A percentile compares a stretch with the other conserved stretches of the same genome.
These are phyloP conservation scores for Aureobasidium uvarum DNA, from an alignment of 2,329 filamentous ascomycete genomes.

Conservation along the genomic window DNA sequence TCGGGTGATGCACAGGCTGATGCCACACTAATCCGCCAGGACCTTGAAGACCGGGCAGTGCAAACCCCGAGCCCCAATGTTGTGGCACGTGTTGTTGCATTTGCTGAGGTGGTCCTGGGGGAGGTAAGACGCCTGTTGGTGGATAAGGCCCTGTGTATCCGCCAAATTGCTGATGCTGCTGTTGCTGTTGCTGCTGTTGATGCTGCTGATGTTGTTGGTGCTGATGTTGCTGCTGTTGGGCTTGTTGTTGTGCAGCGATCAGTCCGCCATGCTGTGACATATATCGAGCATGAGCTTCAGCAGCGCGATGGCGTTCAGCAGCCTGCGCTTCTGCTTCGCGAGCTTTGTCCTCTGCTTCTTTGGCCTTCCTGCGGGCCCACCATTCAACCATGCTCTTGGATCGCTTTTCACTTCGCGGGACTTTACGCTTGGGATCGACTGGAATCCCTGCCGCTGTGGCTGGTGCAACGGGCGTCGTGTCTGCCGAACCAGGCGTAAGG, in stretches of 20 bases:
- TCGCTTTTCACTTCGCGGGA: constrained; percentile 46
- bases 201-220: constrained; percentile 17
- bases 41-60: not conserved
- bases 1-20: constrained; percentile 1
- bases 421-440: constrained; percentile 20
- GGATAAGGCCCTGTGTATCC: constrained; percentile 19
- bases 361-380: constrained; percentile 47
- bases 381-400: constrained; percentile 48
- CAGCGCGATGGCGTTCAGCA: constrained; percentile 20
- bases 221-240: constrained; percentile 15
- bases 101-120: constrained; percentile 8
- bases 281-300: constrained; percentile 17
- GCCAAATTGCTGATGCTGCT: constrained; percentile 17
- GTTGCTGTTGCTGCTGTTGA: not conserved
- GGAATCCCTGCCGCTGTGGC: not conserved
- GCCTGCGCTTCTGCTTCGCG: constrained; percentile 14
- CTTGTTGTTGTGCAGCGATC: constrained; percentile 25
- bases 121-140: constrained; percentile 10
- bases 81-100: constrained; percentile 14
- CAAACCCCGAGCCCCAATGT: constrained; percentile 2
- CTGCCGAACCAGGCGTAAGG: constrained; percentile 2
- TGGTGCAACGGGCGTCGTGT: not conserved
- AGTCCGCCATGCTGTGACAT: constrained; percentile 22
- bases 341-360: constrained; percentile 29
- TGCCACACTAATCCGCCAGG: constrained; percentile 9